Evolutionary conservation across 2,329 filamentous ascomycete genomes (phyloP).

Genomic region (Aureobasidium melanogenum): DNA sequence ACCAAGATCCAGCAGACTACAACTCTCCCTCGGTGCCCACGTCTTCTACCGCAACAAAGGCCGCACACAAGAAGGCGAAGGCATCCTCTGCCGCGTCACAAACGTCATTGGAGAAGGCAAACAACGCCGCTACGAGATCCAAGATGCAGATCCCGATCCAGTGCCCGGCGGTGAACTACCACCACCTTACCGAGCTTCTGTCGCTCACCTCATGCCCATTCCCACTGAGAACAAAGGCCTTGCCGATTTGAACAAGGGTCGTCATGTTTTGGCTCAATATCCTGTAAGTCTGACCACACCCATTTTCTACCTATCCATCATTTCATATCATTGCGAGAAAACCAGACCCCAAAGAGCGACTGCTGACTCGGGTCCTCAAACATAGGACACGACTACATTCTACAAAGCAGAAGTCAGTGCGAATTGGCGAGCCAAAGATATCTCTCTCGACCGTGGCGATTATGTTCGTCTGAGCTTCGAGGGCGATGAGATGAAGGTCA

Average conservation of each 20-base stretch:
- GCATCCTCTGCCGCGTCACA: conserved; percentile 43
- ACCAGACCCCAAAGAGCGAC: too few species aligned
- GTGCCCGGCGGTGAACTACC: conserved; percentile 22
- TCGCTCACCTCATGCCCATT: conserved; percentile 40
- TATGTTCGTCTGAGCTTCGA: conserved; percentile 39
- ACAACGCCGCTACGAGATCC: conserved; percentile 45
- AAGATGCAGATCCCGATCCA: conserved; percentile 39
- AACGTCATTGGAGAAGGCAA: conserved; percentile 45
- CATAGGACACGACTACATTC: conserved; percentile 45
- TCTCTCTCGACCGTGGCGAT: conserved; percentile 20
- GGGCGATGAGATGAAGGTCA: conserved; percentile 35
- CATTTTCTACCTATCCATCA: background rate
- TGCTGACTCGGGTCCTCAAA: too few species aligned
- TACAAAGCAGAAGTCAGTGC: conserved; percentile 43
- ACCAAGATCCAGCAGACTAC: conserved; percentile 21
- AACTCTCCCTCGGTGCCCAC: conserved; percentile 34
- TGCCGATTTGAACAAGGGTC: conserved; percentile 32
- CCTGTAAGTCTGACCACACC: conserved; percentile 20
- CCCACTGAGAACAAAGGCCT: conserved; percentile 32
- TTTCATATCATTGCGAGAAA: background rate
- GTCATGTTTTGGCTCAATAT: conserved; percentile 41
- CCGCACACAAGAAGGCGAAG: conserved; percentile 37
- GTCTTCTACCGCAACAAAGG: conserved; percentile 42
- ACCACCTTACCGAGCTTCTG: conserved; percentile 35
- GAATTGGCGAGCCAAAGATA: conserved; percentile 30